Conservation (phyloP, 129 eudicot genomes). For the Kitagawia praeruptora region DNA sequence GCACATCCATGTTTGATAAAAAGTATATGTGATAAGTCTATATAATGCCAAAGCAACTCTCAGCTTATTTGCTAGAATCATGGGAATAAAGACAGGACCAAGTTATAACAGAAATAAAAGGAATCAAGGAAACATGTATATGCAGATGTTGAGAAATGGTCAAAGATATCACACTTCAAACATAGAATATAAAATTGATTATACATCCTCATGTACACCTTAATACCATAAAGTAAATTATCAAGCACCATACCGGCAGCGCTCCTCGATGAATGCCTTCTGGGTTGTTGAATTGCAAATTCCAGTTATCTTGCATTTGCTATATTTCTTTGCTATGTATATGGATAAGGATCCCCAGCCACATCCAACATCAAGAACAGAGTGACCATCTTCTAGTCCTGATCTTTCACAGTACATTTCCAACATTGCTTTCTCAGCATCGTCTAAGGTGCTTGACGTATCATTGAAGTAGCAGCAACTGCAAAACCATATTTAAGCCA, state of each 20-base stretch:
- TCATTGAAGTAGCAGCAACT: constrained; percentile 86
- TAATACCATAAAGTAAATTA: background rate
- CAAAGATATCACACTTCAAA: background rate
- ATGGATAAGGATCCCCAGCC: constrained; percentile 93
- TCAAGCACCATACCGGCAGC: constrained; percentile 47
- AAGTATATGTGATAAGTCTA: background rate
- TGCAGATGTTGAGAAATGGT: background rate
- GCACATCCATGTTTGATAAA: background rate
- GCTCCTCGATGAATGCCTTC: constrained; percentile 74
- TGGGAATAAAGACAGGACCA: background rate
- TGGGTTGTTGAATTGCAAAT: constrained; percentile 95
- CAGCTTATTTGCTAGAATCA: background rate
- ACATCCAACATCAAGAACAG: constrained; percentile 97
- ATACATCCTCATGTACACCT: background rate
- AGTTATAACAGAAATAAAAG: background rate
- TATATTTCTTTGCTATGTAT: constrained; percentile 70
- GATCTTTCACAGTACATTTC: constrained; percentile 78
- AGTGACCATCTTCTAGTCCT: constrained; percentile 75
- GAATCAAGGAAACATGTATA: background rate
- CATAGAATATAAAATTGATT: background rate
- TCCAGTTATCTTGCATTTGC: constrained; percentile 71
- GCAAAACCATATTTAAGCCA: constrained; percentile 21
- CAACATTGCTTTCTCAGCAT: constrained; percentile 93
- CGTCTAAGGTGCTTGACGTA: constrained; percentile 66
- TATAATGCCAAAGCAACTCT: background rate